Base-by-base conservation (phyloP, 2,329 filamentous ascomycete species). In the Aspergillus felis region DNA sequence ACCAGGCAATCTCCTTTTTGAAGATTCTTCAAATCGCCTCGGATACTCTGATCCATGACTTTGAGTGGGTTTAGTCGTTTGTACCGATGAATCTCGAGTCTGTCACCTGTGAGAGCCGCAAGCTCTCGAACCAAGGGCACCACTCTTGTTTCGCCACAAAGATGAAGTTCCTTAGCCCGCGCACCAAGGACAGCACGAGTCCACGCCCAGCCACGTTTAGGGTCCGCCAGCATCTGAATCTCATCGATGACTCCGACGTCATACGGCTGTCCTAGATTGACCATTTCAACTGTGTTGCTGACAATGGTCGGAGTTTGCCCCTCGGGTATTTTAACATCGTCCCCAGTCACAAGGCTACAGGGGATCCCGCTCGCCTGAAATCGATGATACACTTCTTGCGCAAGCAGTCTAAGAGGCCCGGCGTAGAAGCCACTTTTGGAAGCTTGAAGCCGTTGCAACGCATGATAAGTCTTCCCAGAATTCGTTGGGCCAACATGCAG, bases 231-330 rank as follows among this genome's bases (percentile, higher is more conserved):
- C 94, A 99, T 97, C 75, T 99, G 94, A 57, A 99, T 97, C 77
- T 99, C 94, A 70, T 99, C 94, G 61, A 99, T 93, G 64, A 99
- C 93, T 1, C 91, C 93, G 38, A 99, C 92, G 46, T 97, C 93
- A 29, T 90, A 85, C 2, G 73, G 71, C 3, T 75, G 74, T 51
- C 81, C 80, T 22, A 86, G 64, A 6, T 83, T 83, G 25, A 87
- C 82, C 88, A 99, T 99, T 73, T 99, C 94, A 3, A 99, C 94
- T 0, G 94, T 99, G 70, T 94, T 97, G 69, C 91, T 93, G 57
- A 82, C 83, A 68, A 96, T 87, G 59, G 81, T 67, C 2, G 74
- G 66, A 3, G 76, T 75, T 53, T 86, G 78, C 9, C 82, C 77
- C 50, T 86, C 78, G 0, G 90, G 87, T 8, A 89, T 76, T 53